phyloP scores from a whole-genome alignment of 1,139 yeast species.

The Arxiozyma telluris region DNA sequence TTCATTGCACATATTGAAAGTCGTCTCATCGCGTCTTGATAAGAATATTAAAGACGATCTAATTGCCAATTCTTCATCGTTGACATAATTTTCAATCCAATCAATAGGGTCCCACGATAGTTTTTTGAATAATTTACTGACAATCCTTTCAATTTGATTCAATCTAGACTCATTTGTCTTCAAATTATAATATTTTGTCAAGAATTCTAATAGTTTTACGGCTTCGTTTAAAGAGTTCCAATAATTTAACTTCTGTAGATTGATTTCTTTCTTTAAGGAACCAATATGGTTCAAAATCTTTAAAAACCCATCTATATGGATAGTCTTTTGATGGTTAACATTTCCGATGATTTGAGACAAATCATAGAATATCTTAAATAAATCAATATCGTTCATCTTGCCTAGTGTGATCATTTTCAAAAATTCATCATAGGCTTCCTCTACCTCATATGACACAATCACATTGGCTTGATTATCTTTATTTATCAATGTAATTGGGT shows the following conservation, averaged over 20 bases:
- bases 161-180: constrained; percentile 2
- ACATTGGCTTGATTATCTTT: constrained; percentile 42
- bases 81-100: background rate
- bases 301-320: constrained; percentile 24
- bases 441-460: constrained; percentile 32
- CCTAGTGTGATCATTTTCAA: constrained; percentile 21
- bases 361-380: constrained; percentile 30
- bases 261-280: constrained; percentile 2
- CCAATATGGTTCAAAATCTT: constrained; percentile 14
- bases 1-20: constrained; percentile 33
- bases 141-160: background rate
- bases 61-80: constrained; percentile 8
- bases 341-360: constrained; percentile 27
- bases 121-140: background rate
- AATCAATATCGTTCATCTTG: constrained; percentile 21
- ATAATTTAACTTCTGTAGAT: constrained; percentile 8
- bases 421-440: constrained; percentile 27
- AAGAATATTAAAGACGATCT: constrained; percentile 20
- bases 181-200: background rate
- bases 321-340: constrained; percentile 17
- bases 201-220: background rate
- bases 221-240: constrained; percentile 13
- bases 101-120: background rate
- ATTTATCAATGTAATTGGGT: constrained; percentile 36
- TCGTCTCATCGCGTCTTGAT: constrained; percentile 24